These are phyloP conservation scores for Dioszegia aurantiaca DNA, from an alignment of 768 basidiomycete genomes.

Conservation along the genomic window DNA sequence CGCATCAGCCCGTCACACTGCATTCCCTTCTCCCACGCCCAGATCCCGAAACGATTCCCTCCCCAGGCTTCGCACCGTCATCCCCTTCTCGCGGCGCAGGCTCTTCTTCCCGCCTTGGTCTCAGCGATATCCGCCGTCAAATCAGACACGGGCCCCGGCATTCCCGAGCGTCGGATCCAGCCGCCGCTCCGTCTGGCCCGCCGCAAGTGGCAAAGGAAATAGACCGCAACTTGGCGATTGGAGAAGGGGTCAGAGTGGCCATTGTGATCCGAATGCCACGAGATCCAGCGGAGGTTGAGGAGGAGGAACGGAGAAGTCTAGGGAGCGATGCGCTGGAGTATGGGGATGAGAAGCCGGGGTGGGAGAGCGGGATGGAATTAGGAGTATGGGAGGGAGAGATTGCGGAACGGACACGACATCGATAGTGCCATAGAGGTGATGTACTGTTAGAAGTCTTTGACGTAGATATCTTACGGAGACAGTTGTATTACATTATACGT, in stretches of 20 bases:
- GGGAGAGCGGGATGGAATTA: conserved; percentile 45
- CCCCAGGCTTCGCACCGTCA: neutral
- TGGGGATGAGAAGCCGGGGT: conserved; percentile 28
- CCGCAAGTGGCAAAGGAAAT: neutral
- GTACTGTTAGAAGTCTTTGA: too few relatives aligned
- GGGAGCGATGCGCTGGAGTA: conserved; percentile 21
- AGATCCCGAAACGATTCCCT: neutral
- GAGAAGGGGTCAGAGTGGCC: conserved; percentile 29
- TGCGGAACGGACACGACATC: neutral
- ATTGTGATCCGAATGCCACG: conserved; percentile 39
- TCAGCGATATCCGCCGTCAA: conserved; percentile 1
- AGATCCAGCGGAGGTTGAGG: conserved; percentile 11
- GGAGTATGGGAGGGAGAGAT: conserved; percentile 36
- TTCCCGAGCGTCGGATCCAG: neutral
- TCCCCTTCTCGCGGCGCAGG: too few relatives aligned
- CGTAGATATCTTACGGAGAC: too few relatives aligned
- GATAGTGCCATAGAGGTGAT: too few relatives aligned
- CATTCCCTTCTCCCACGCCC: conserved; percentile 16
- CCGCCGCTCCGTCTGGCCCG: neutral
- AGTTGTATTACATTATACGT: too few relatives aligned
- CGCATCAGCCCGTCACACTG: conserved; percentile 14
- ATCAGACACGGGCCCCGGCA: conserved; percentile 2
- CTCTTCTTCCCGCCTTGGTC: neutral
- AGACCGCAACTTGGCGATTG: conserved; percentile 16
- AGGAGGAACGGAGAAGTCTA: neutral